phyloP scores from a whole-genome alignment of 1,139 yeast species.

The Candida sanyaensis region DNA sequence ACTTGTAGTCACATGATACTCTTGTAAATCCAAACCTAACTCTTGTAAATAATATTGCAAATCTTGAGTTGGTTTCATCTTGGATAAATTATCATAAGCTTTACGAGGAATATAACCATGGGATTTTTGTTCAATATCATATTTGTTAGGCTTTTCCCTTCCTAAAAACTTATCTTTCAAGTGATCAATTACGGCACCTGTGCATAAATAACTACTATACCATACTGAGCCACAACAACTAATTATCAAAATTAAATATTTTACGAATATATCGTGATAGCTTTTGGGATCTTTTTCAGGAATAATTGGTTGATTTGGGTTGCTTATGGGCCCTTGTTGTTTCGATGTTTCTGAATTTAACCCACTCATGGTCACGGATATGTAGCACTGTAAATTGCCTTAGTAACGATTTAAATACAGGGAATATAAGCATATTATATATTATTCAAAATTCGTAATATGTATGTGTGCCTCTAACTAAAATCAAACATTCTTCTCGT shows the following conservation, averaged over 20 bases:
- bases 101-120: conserved; percentile 27
- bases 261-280: conserved; percentile 20
- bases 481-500: too few relatives aligned
- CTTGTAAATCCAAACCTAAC: conserved; percentile 60
- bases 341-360: too few relatives aligned
- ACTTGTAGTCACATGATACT: conserved; percentile 62
- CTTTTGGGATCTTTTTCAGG: neutral
- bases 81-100: conserved; percentile 32
- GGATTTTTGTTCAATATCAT: conserved; percentile 14
- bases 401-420: too few relatives aligned
- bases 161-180: conserved; percentile 25
- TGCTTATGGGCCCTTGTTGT: too few relatives aligned
- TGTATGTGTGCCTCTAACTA: too few relatives aligned
- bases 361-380: too few relatives aligned
- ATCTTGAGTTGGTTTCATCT: conserved; percentile 29
- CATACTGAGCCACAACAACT: conserved; percentile 29
- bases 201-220: conserved; percentile 26
- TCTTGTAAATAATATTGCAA: conserved; percentile 66
- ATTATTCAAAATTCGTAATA: too few relatives aligned
- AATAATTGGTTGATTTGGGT: neutral
- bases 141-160: conserved; percentile 15
- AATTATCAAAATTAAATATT: conserved; percentile 22
- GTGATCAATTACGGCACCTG: conserved; percentile 31
- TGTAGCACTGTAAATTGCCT: too few relatives aligned
- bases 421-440: too few relatives aligned